Percentiles rank a stretch among this genome's conserved stretches.
phyloP scores from a whole-genome alignment of 441 rosid species.

The Gossypium davidsonii region DNA sequence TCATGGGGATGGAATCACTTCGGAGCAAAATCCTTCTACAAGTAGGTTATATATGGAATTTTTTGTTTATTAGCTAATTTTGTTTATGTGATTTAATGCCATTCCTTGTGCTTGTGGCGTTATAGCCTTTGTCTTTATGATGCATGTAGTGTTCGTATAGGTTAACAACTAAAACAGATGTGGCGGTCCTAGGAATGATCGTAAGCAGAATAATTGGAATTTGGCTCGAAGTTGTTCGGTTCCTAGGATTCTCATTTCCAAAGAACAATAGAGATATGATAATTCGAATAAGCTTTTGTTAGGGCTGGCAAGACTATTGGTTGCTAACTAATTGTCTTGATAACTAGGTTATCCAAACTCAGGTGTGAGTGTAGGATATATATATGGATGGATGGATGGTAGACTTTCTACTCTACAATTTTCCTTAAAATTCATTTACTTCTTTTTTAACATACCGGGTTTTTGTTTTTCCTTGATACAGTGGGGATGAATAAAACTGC shows the following conservation, averaged over 20 bases:
- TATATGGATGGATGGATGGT: neutral
- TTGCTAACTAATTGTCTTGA: neutral
- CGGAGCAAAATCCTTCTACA: slow-evolving; percentile 30
- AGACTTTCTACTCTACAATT: neutral
- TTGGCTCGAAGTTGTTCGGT: neutral
- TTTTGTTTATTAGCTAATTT: neutral
- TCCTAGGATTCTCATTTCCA: neutral
- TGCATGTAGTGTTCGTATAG: neutral
- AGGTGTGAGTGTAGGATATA: neutral
- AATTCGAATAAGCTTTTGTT: neutral
- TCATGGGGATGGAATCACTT: slow-evolving; percentile 21
- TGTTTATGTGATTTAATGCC: neutral
- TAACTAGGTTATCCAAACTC: too few species aligned
- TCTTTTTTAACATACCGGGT: slow-evolving; percentile 5
- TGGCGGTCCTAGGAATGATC: neutral
- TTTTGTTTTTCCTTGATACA: slow-evolving; percentile 23
- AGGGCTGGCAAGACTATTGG: neutral
- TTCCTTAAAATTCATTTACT: slow-evolving; percentile 1
- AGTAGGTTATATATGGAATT: slow-evolving; percentile 34
- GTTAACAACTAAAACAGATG: neutral
- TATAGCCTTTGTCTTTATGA: neutral
- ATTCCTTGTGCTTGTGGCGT: neutral
- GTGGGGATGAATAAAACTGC: slow-evolving; percentile 35
- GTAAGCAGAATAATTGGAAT: neutral
- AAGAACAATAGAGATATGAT: neutral